These are phyloP conservation scores for Rhododendron griersonianum DNA, from an alignment of 148 eudicot species.

Conservation along the genomic window DNA sequence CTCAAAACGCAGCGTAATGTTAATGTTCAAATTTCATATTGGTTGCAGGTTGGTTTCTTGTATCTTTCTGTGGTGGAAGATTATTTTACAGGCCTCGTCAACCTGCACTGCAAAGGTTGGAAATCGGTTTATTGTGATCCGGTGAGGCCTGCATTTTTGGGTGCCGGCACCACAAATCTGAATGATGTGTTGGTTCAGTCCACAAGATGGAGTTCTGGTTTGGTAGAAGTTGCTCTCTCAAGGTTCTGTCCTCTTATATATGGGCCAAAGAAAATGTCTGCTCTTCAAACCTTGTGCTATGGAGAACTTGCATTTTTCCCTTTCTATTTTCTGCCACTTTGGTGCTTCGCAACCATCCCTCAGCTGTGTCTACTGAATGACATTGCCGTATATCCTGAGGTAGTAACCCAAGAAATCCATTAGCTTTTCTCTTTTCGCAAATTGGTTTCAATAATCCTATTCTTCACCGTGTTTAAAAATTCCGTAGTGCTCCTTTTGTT, in stretches of 20 bases:
- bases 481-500: neutral
- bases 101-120: constrained; percentile 51
- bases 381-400: constrained; percentile 53
- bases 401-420: neutral
- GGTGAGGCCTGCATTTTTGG: constrained; percentile 48
- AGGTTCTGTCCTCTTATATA: constrained; percentile 43
- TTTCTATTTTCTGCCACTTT: constrained; percentile 28
- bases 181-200: constrained; percentile 46
- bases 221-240: constrained; percentile 41
- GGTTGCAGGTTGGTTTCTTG: constrained; percentile 49
- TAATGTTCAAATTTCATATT: too few species aligned
- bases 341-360: constrained; percentile 38
- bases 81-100: constrained; percentile 34
- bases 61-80: constrained; percentile 49
- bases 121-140: constrained; percentile 51
- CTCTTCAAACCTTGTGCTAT: constrained; percentile 30
- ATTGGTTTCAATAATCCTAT: neutral
- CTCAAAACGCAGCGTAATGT: too few species aligned
- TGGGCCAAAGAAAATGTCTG: constrained; percentile 26
- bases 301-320: constrained; percentile 22
- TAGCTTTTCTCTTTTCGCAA: neutral
- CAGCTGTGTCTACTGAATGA: constrained; percentile 54
- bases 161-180: constrained; percentile 49
- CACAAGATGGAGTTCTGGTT: constrained; percentile 50
- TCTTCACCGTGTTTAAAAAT: neutral